Conservation (phyloP, 768 basidiomycete genomes). For the Chalciporus sphaerocephalus region DNA sequence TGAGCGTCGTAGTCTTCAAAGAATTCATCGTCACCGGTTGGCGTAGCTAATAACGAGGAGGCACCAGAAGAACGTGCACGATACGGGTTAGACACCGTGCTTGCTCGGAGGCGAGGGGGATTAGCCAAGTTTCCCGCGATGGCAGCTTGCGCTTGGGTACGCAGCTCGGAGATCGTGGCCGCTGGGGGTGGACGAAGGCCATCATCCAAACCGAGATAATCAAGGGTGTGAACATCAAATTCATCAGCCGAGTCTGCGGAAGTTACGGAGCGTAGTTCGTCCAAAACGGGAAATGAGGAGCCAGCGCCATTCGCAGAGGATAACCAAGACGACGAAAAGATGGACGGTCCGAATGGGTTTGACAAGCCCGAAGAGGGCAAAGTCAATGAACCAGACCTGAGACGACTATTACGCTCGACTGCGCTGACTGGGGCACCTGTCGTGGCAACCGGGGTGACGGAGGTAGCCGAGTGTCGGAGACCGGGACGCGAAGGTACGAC, state of each 20-base stretch:
- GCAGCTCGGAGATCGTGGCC: constrained; percentile 83
- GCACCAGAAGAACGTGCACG: constrained; percentile 57
- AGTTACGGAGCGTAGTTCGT: constrained; percentile 76
- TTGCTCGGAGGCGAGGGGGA: constrained; percentile 79
- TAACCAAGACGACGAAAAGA: constrained; percentile 91
- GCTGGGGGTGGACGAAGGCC: constrained; percentile 67
- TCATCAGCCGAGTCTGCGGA: constrained; percentile 81
- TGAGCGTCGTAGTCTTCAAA: constrained; percentile 55
- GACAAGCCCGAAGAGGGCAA: constrained; percentile 71
- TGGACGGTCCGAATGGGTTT: constrained; percentile 81
- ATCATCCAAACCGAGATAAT: constrained; percentile 94
- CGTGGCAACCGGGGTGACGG: constrained; percentile 52
- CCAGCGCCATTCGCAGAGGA: constrained; percentile 53
- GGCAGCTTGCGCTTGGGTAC: constrained; percentile 85
- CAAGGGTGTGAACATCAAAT: constrained; percentile 90
- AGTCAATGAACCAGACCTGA: constrained; percentile 90
- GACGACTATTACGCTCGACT: constrained; percentile 71
- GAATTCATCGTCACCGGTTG: constrained; percentile 62
- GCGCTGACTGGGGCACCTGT: constrained; percentile 30
- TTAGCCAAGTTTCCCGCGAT: constrained; percentile 80
- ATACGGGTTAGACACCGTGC: constrained; percentile 92
- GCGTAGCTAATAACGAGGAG: constrained; percentile 60
- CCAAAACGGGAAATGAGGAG: constrained; percentile 61
- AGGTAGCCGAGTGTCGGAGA: constrained; percentile 72
- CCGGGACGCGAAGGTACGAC: constrained; percentile 54